phyloP scores from a whole-genome alignment of 2,329 filamentous ascomycete genomes.

The Exserohilum rostratum region DNA sequence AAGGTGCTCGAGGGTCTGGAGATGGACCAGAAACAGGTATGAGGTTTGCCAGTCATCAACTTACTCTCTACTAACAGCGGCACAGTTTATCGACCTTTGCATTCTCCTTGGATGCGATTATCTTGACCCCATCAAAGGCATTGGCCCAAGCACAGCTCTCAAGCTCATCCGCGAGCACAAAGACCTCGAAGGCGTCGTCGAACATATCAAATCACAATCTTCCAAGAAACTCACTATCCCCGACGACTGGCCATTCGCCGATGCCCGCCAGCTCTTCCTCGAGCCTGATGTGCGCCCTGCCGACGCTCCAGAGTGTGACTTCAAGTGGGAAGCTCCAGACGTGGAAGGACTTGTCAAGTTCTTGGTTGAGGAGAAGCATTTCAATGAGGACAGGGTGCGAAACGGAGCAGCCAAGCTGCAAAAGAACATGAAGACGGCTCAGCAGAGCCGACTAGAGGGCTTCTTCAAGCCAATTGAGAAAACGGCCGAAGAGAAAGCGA shows the following conservation, averaged over 20 bases:
- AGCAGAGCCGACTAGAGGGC: conserved; percentile 89
- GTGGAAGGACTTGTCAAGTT: conserved; percentile 88
- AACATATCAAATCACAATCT: conserved; percentile 75
- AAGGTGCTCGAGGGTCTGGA: conserved; percentile 83
- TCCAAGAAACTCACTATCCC: conserved; percentile 76
- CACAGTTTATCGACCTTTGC: conserved; percentile 93
- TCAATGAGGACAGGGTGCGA: conserved; percentile 92
- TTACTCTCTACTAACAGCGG: not conserved
- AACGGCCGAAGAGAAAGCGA: conserved; percentile 83
- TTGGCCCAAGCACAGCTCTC: conserved; percentile 88
- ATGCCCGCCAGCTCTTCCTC: conserved; percentile 90
- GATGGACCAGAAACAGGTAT: conserved; percentile 86
- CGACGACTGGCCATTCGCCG: conserved; percentile 95
- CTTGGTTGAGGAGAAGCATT: conserved; percentile 91
- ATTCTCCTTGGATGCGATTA: conserved; percentile 98
- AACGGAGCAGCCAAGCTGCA: conserved; percentile 76
- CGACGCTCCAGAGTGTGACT: conserved; percentile 86
- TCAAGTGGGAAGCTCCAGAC: conserved; percentile 97
- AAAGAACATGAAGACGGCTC: conserved; percentile 89
- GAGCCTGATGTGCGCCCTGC: conserved; percentile 85
- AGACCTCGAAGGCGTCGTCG: conserved; percentile 84
- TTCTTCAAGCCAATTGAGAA: conserved; percentile 96
- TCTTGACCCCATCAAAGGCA: conserved; percentile 91
- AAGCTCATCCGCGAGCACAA: conserved; percentile 94
- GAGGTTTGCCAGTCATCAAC: conserved; percentile 20